These are phyloP conservation scores for Pythium dissimile DNA, from an alignment of 352 stramenopile species.

Conservation along the genomic window DNA sequence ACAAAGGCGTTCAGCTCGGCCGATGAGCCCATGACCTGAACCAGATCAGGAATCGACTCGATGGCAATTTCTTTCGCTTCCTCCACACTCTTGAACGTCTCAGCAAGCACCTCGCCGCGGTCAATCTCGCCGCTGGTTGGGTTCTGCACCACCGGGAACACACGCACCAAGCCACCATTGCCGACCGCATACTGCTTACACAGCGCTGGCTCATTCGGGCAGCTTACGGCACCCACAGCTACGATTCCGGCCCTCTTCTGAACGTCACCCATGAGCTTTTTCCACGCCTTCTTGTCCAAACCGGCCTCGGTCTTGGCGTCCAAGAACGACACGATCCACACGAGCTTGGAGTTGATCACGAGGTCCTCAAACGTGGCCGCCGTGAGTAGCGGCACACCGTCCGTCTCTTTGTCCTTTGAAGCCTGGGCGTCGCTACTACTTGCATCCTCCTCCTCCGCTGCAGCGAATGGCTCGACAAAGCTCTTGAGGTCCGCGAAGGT, in stretches of 20 bases:
- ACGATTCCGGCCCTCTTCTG: constrained; percentile 64
- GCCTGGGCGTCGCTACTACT: not conserved
- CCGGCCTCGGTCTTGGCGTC: constrained; percentile 29
- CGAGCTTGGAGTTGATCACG: constrained; percentile 43
- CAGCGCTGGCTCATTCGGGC: constrained; percentile 34
- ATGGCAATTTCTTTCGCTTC: constrained; percentile 47
- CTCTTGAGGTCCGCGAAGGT: constrained; percentile 49
- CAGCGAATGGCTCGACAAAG: constrained; percentile 49
- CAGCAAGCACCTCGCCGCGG: constrained; percentile 31
- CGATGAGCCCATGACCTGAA: constrained; percentile 37
- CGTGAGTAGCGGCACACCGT: constrained; percentile 41
- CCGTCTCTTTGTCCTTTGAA: constrained; percentile 19
- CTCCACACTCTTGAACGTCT: constrained; percentile 44
- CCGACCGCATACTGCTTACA: constrained; percentile 41
- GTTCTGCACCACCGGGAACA: constrained; percentile 40
- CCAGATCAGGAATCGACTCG: constrained; percentile 43
- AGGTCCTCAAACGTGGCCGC: constrained; percentile 45
- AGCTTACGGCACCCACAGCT: constrained; percentile 51
- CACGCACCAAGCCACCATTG: constrained; percentile 36
- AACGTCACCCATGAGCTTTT: constrained; percentile 42
- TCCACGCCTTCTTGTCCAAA: constrained; percentile 36
- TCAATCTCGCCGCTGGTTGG: constrained; percentile 20
- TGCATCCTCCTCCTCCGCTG: constrained; percentile 6
- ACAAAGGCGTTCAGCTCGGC: constrained; percentile 63
- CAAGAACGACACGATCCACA: constrained; percentile 70